Conservation (phyloP, 208 protist genomes). For the Trypanosomatidae sp. region DNA sequence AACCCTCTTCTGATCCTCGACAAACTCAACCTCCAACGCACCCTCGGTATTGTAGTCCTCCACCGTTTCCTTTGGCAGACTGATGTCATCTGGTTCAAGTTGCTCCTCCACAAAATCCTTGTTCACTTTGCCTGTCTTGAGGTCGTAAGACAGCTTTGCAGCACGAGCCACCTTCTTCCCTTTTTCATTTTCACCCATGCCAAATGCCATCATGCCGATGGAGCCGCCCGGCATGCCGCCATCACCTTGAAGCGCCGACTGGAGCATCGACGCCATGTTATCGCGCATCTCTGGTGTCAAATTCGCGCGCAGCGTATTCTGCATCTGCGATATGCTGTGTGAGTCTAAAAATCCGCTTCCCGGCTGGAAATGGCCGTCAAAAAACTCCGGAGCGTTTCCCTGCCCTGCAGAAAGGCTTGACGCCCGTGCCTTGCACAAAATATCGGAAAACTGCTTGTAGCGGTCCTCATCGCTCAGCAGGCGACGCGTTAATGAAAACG, state of each 20-base stretch:
- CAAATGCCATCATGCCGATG: conserved; percentile 92
- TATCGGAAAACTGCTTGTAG: conserved; percentile 63
- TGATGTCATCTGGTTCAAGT: conserved; percentile 83
- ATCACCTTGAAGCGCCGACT: conserved; percentile 52
- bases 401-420: conserved; percentile 10
- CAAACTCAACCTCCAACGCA: conserved; percentile 86
- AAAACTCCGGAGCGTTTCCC: conserved; percentile 37
- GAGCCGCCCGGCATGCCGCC: conserved; percentile 57
- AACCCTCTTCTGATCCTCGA: conserved; percentile 40
- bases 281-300: conserved; percentile 87
- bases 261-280: conserved; percentile 79
- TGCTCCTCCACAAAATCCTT: conserved; percentile 90
- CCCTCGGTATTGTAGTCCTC: conserved; percentile 72
- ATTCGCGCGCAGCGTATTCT: conserved; percentile 53
- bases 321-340: conserved; percentile 59
- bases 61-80: conserved; percentile 80
- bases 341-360: conserved; percentile 65
- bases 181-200: conserved; percentile 86
- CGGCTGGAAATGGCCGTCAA: conserved; percentile 73
- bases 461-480: conserved; percentile 30
- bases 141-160: conserved; percentile 75
- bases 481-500: background rate
- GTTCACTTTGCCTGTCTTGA: conserved; percentile 74
- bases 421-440: conserved; percentile 45
- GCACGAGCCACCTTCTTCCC: conserved; percentile 88